Conservation (phyloP, 495 filamentous ascomycete genomes). For the Daldinia childiae region DNA sequence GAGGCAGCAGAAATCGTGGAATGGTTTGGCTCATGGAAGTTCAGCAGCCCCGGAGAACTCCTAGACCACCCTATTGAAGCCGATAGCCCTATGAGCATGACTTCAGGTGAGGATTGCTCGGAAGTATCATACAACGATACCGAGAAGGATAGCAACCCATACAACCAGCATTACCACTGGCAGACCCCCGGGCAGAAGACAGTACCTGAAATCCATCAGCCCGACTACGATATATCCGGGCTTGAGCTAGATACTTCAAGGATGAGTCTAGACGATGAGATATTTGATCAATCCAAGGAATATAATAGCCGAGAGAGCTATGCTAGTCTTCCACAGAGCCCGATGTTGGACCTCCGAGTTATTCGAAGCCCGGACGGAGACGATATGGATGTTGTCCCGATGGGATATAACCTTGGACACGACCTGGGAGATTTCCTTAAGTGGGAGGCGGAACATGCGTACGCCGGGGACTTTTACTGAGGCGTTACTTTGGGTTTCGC, state of each 20-base stretch:
- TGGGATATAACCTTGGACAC: conserved; percentile 65
- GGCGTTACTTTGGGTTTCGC: conserved; percentile 18
- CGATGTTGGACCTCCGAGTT: conserved; percentile 60
- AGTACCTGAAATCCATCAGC: conserved; percentile 20
- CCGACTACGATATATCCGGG: conserved; percentile 31
- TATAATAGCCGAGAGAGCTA: conserved; percentile 45
- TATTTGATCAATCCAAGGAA: conserved; percentile 20
- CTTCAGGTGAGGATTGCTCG: conserved; percentile 41
- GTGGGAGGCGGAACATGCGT: conserved; percentile 59
- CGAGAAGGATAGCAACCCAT: conserved; percentile 26
- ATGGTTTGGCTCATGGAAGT: conserved; percentile 58
- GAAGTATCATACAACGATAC: conserved; percentile 41
- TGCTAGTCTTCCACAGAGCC: conserved; percentile 58
- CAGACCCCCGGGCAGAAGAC: conserved; percentile 21
- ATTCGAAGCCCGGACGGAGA: conserved; percentile 51
- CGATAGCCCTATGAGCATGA: conserved; percentile 45
- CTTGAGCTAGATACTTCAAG: conserved; percentile 29
- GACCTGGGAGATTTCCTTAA: conserved; percentile 62
- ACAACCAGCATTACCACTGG: conserved; percentile 42
- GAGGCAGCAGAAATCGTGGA: conserved; percentile 52
- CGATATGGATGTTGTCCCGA: conserved; percentile 57
- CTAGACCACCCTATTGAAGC: conserved; percentile 40
- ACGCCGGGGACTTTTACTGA: conserved; percentile 43
- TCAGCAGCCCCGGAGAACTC: conserved; percentile 49
- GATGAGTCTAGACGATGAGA: conserved; percentile 27